These are phyloP conservation scores for Cercospora beticola DNA, from an alignment of 2,329 filamentous ascomycete genomes.

Conservation along the genomic window DNA sequence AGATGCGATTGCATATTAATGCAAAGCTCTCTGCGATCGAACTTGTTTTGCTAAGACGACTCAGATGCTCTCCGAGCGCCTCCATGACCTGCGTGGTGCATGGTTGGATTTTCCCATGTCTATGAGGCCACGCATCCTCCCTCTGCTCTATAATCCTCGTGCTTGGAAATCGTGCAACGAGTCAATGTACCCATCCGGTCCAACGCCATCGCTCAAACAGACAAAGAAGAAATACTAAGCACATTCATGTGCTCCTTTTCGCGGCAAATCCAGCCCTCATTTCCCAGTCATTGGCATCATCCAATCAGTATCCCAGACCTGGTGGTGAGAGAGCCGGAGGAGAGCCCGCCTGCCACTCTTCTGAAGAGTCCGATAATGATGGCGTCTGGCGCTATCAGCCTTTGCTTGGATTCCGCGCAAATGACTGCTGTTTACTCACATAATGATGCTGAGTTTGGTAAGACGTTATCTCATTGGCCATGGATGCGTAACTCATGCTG, in stretches of 20 bases:
- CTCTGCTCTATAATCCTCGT: neutral
- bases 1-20: neutral
- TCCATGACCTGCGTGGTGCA: neutral
- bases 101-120: neutral
- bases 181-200: neutral
- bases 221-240: neutral
- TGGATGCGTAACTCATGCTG: constrained; percentile 67
- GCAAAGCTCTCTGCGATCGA: neutral
- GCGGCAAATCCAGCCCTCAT: neutral
- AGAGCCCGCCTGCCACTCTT: constrained; percentile 56
- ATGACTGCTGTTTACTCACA: constrained; percentile 52
- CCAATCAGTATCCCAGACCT: neutral
- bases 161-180: neutral
- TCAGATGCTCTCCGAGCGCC: neutral
- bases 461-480: constrained; percentile 48
- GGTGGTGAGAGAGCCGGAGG: constrained; percentile 38
- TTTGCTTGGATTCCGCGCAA: constrained; percentile 26
- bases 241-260: neutral
- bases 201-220: constrained; percentile 15
- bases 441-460: constrained; percentile 71
- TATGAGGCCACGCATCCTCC: neutral
- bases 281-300: neutral
- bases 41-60: neutral
- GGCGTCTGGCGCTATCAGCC: constrained; percentile 61
- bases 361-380: constrained; percentile 70